Base-by-base conservation (phyloP, 371 early-diverging fungal genomes). In the Umbelopsis sp. region DNA sequence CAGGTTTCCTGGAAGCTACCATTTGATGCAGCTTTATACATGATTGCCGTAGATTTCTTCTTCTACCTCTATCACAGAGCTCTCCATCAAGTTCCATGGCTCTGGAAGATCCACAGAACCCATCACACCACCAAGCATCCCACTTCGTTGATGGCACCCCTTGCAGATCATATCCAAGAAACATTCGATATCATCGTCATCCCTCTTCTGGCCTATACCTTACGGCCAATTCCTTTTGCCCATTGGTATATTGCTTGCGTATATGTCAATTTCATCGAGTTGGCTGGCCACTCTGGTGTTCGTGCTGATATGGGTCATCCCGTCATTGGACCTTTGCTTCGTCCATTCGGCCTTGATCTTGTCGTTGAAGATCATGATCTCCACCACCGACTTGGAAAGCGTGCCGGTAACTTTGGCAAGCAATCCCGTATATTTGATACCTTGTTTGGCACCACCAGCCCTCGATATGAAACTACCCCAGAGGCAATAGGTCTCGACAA, bases 111-210 rank as follows among this genome's bases (percentile, higher is more conserved):
- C 29, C 64, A 64, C 64, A 35, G 64, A 45, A 64, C 64, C 20
- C 64, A 64, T 64, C 64, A 64, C 24, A 44, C 44, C 64, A 46
- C 46, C 45, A 64, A 64, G 64, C 64, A 64, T 25, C 64, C 64
- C 46, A 64, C 64, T 25, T 20, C 64, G 25, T 46, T 64, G 45
- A 64, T 64, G 64, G 64, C 64, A n/a, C 64, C 64, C 11, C 29
- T 64, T 14, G 64, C 64, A 45, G 64, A 64, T 44, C 64, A 64
- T n/a, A 41, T 64, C 18, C 64, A 64, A 18, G 64, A 64, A 64
- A 64, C 64, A 24, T 64, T 44, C 20, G 64, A 64, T 20, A 64
- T 64, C 44, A 12, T 44, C 8, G 45, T 64, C 1, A 46, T 46
- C 25, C 64, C 64, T 44, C 45, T 64, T 24, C 25, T 64, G 24